Evolutionary conservation across 352 stramenopile species (phyloP).

Genomic region (Thraustotheca clavata): DNA sequence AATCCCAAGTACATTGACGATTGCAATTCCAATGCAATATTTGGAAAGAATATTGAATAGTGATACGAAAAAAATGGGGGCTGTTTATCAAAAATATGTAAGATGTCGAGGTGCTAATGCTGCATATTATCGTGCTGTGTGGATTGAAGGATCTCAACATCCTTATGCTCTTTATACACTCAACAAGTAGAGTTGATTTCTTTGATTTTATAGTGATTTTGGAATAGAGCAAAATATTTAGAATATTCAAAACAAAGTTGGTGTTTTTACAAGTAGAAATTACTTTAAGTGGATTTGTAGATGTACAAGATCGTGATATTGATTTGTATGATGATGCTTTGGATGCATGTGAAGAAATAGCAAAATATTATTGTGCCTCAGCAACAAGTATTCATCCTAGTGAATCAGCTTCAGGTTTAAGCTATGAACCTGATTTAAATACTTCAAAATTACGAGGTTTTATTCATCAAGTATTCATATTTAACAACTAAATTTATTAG

Average conservation of each 20-base stretch:
- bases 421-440: slow-evolving; percentile 1
- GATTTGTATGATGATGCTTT: slow-evolving; percentile 5
- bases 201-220: not conserved
- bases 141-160: slow-evolving; percentile 39
- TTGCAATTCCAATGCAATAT: slow-evolving; percentile 46
- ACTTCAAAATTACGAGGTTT: slow-evolving; percentile 15
- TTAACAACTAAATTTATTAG: not conserved
- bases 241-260: too few species aligned
- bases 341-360: not conserved
- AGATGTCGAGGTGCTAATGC: slow-evolving; percentile 53
- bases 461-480: not conserved
- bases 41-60: slow-evolving; percentile 50
- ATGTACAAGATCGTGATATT: not conserved
- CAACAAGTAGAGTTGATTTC: slow-evolving; percentile 40
- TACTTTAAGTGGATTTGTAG: too few species aligned
- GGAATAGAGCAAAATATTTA: too few species aligned
- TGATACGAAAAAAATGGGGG: slow-evolving; percentile 39
- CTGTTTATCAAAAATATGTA: slow-evolving; percentile 62
- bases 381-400: not conserved
- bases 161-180: slow-evolving; percentile 65
- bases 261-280: too few species aligned
- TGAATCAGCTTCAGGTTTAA: not conserved
- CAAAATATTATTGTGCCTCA: slow-evolving; percentile 3
- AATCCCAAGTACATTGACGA: slow-evolving; percentile 33
- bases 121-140: slow-evolving; percentile 64